Base-by-base conservation (phyloP, 2,329 filamentous ascomycete genomes). In the Dactylellina sp. region DNA sequence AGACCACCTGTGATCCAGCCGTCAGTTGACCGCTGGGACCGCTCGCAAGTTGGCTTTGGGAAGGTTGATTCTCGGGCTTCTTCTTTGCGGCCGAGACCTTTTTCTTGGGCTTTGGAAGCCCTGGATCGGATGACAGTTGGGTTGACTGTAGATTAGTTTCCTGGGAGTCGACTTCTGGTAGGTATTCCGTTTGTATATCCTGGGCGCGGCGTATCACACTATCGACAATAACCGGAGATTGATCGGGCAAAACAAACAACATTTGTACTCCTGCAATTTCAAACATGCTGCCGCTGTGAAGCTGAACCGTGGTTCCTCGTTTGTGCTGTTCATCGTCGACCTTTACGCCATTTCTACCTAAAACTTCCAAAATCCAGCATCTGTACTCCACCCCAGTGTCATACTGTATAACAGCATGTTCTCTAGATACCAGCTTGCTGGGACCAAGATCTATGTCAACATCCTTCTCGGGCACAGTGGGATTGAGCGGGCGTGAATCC, bases 231-330 rank as follows among this genome's bases (percentile, higher is more conserved):
- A 65, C 59, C 16, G 76, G 75, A 12, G 76, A 64, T 24, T 91
- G 89, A 22, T 88, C 88, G 0, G 95, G 94, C n/a, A 96, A 87
- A 52, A 97, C 92, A 81, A 99, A 99, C 85, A 98, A 94, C 95
- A 99, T 99, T 83, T 99, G 94, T 0, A 95, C 91, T 60, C 91
- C 91, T 78, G 90, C 91, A 79, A 98, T 91, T 79, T 97, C 93
- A 68, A 99, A 89, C 46, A 98, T 92, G 80, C 94, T 89, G 68
- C 95, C 95, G 78, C 93, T 97, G 44, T 88, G 87, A 24, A 99
- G 85, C 28, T 83, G 81, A 52, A 76, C 74, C 3, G 66, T 76
- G 22, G 75, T 62, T 11, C 90, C 89, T 57, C 89, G 85, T 78
- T 90, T 91, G 64, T 96, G 83, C 18, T 86, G 84, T 56, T 83